Conservation (phyloP, 2,329 filamentous ascomycete species). For the Claviceps sp. region DNA sequence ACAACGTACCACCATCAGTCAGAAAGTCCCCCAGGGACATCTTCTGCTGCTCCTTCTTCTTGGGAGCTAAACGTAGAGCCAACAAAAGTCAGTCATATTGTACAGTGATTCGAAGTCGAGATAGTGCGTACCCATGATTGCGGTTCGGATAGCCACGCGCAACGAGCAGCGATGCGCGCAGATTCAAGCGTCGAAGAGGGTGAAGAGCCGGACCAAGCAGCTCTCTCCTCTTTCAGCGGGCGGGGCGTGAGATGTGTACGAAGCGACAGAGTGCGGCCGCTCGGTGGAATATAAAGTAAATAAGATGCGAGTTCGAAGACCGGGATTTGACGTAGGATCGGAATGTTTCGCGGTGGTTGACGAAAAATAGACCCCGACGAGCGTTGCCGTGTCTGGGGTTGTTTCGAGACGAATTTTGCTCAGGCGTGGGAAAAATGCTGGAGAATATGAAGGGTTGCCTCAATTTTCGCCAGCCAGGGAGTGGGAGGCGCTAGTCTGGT, state of each 20-base stretch:
- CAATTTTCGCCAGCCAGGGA: conserved; percentile 29
- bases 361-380: conserved; percentile 21
- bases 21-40: conserved; percentile 97
- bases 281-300: neutral
- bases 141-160: conserved; percentile 34
- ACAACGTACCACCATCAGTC: conserved; percentile 66
- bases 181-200: conserved; percentile 7
- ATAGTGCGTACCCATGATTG: conserved; percentile 45
- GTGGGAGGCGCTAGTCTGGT: conserved; percentile 27
- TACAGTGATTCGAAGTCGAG: neutral
- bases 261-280: conserved; percentile 3
- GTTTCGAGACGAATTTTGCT: conserved; percentile 29
- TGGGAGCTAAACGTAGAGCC: conserved; percentile 61
- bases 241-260: conserved; percentile 4
- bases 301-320: neutral
- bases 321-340: conserved; percentile 11
- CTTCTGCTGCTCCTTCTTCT: conserved; percentile 89
- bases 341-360: conserved; percentile 11
- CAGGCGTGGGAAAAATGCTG: conserved; percentile 25
- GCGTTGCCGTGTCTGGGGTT: conserved; percentile 28
- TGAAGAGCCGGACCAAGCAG: conserved; percentile 15
- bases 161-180: conserved; percentile 30
- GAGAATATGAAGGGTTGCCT: conserved; percentile 24
- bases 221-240: conserved; percentile 11
- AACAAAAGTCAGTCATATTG: conserved; percentile 3